Conservation (phyloP, 345 rosid species). For the Nasturtium officinale region DNA sequence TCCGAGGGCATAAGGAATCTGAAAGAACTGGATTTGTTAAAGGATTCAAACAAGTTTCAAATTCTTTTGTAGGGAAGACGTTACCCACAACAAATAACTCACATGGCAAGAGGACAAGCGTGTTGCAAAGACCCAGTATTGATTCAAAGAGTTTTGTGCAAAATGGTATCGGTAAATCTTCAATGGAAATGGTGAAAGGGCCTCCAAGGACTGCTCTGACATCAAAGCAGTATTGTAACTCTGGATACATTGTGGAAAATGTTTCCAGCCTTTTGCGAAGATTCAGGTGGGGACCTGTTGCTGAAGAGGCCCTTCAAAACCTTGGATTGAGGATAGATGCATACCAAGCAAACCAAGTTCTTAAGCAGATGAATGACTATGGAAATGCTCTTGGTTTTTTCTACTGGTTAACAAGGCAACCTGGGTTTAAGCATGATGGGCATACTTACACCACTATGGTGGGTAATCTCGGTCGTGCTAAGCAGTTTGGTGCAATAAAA, state of each 20-base stretch:
- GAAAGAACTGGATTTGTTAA: conserved; percentile 46
- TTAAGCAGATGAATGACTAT: conserved; percentile 80
- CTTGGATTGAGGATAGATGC: conserved; percentile 59
- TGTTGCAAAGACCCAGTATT: conserved; percentile 49
- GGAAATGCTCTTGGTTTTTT: conserved; percentile 79
- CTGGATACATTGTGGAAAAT: conserved; percentile 55
- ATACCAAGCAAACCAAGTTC: conserved; percentile 90
- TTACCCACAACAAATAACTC: conserved; percentile 36
- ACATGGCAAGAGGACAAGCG: conserved; percentile 51
- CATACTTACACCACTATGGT: conserved; percentile 97
- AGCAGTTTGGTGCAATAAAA: conserved; percentile 68
- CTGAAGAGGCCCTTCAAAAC: conserved; percentile 69
- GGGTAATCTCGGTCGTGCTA: conserved; percentile 88
- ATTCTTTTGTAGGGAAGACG: conserved; percentile 2
- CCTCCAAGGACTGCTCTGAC: conserved; percentile 43
- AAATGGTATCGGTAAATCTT: conserved; percentile 47
- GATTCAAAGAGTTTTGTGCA: conserved; percentile 45
- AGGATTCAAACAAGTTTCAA: conserved; percentile 55
- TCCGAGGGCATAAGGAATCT: conserved; percentile 48
- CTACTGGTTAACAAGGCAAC: conserved; percentile 71
- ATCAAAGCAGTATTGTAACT: conserved; percentile 48
- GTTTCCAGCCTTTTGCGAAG: conserved; percentile 56
- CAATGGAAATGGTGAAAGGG: conserved; percentile 50
- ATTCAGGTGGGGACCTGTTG: conserved; percentile 74
- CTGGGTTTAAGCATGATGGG: conserved; percentile 82